phyloP scores from a whole-genome alignment of 2,329 filamentous ascomycete species.

The Fusarium xylarioides region DNA sequence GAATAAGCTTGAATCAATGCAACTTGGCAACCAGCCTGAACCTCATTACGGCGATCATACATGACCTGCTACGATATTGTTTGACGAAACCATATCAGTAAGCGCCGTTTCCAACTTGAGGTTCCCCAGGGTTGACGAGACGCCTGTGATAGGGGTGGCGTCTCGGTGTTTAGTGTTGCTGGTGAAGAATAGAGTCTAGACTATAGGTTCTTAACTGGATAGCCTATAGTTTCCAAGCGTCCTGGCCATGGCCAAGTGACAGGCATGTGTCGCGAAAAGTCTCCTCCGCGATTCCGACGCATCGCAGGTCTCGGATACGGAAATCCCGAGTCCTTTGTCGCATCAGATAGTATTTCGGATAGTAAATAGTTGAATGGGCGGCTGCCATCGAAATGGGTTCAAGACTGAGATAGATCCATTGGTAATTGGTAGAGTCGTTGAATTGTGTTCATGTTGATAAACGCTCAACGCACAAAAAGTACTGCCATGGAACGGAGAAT shows the following conservation, averaged over 20 bases:
- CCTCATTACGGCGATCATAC: conserved; percentile 26
- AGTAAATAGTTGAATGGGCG: background rate
- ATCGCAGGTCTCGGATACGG: conserved; percentile 35
- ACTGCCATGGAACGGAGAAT: background rate
- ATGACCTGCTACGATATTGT: conserved; percentile 17
- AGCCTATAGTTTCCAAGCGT: background rate
- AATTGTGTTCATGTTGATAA: background rate
- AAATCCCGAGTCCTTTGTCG: conserved; percentile 33
- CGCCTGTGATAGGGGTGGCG: background rate
- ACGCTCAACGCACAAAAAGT: background rate
- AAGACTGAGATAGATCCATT: background rate
- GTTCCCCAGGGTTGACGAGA: background rate
- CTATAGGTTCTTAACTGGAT: background rate
- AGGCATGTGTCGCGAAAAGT: conserved; percentile 24
- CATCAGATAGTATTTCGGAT: background rate
- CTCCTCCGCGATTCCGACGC: conserved; percentile 7
- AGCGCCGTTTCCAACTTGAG: conserved; percentile 10
- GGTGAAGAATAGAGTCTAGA: background rate
- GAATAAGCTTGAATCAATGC: conserved; percentile 29
- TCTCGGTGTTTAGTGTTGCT: background rate
- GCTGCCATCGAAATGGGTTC: background rate
- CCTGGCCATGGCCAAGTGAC: conserved; percentile 2
- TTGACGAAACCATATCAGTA: conserved; percentile 7
- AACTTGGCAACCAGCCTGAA: conserved; percentile 1
- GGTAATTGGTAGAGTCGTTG: background rate